Conservation (phyloP, 768 basidiomycete genomes). For the Fomitopsis serialis region DNA sequence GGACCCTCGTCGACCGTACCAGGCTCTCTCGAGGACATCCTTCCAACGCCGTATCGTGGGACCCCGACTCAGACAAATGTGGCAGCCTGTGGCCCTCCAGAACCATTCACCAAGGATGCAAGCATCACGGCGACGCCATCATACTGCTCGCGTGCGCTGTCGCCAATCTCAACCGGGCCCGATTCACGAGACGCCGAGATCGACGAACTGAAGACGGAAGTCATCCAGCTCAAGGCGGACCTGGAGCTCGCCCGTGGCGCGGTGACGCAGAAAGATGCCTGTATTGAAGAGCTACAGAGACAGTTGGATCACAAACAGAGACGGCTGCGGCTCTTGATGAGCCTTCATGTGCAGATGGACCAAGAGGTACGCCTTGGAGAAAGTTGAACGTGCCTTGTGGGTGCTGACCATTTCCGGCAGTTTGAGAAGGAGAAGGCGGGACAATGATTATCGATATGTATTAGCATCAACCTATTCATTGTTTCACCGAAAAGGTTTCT, state of each 20-base stretch:
- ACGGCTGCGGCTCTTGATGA: neutral
- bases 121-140: neutral
- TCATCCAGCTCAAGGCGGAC: neutral
- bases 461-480: neutral
- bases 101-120: neutral
- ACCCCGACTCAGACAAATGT: neutral
- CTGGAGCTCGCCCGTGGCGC: neutral
- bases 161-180: neutral
- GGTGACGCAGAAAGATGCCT: neutral
- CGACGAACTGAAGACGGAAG: neutral
- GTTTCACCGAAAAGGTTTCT: neutral
- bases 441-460: neutral
- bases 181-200: neutral
- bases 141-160: neutral
- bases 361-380: neutral
- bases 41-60: neutral
- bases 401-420: neutral
- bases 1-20: neutral
- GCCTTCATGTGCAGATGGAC: neutral
- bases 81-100: neutral
- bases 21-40: neutral
- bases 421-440: neutral
- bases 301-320: neutral
- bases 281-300: neutral
- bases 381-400: no score